Evolutionary conservation across 106 monocot species (phyloP).

Genomic region (Posidonia australis): DNA sequence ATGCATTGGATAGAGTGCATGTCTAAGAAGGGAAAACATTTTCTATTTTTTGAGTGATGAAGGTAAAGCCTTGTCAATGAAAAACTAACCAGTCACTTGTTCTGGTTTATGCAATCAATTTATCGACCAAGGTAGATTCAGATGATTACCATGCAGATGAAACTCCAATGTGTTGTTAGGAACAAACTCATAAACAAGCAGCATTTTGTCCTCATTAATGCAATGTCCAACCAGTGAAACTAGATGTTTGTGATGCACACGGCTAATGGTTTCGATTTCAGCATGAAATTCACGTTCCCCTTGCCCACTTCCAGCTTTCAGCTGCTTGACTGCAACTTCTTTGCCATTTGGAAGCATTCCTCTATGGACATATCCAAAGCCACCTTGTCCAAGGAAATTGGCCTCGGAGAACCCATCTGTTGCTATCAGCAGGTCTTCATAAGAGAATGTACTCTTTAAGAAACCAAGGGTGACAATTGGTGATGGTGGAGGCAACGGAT

Average conservation of each 20-base stretch:
- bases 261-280: slow-evolving; percentile 20
- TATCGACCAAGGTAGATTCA: not conserved
- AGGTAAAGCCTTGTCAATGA: too few relatives aligned
- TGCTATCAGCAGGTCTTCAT: slow-evolving; percentile 10
- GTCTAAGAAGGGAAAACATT: too few relatives aligned
- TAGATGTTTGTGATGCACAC: slow-evolving; percentile 22
- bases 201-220: slow-evolving; percentile 7
- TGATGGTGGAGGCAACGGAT: slow-evolving; percentile 5
- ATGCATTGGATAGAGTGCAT: too few relatives aligned
- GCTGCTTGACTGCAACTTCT: slow-evolving; percentile 19
- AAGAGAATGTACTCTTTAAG: slow-evolving; percentile 8
- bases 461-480: slow-evolving; percentile 2
- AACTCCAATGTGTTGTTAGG: slow-evolving; percentile 20
- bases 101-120: too few relatives aligned
- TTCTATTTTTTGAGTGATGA: too few relatives aligned
- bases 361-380: slow-evolving; percentile 19
- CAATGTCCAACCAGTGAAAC: slow-evolving; percentile 17
- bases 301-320: slow-evolving; percentile 17
- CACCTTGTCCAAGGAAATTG: slow-evolving; percentile 20
- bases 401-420: slow-evolving; percentile 20
- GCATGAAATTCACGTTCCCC: slow-evolving; percentile 23
- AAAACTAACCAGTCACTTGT: too few relatives aligned
- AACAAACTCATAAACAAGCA: slow-evolving; percentile 25
- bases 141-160: slow-evolving; percentile 22
- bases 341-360: slow-evolving; percentile 17